Base-by-base conservation (phyloP, 352 stramenopile genomes). In the Phytophthora niederhauseri region DNA sequence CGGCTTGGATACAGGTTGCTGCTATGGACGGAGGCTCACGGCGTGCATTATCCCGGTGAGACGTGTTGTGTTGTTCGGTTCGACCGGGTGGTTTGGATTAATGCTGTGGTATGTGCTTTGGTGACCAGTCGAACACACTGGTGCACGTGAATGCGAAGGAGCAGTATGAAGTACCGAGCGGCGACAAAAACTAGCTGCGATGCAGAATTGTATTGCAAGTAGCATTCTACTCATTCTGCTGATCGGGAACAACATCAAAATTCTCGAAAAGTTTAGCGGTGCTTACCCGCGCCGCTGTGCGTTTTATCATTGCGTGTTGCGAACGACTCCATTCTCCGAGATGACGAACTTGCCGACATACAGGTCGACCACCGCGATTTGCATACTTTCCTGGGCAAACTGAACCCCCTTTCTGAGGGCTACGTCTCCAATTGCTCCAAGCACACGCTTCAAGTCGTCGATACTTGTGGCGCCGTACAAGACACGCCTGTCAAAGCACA, bases 1-100 rank as follows among this genome's bases (percentile, higher is more conserved):
- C 8, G 94, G 94, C 3, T 77, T 98, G 48, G 93, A 98, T 70
- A 97, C 93, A 12, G 94, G 94, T 8, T 97, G 90, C 68, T 95
- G 90, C 68, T 98, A 98, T 65, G 94, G 94, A 63, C 84, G 67
- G 8, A 68, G 83, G 55, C 81, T 98, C 43, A 97, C 89, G 6
- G 93, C 88, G 7, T 92, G 94, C 45, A 89, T 98, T 50, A 73
- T 98, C 31, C 92, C 94, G 55, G 86, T 95, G 48, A 59, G 65
- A 34, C 34, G 24, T 26, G 24, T 26, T 26, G 24, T 2, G 24
- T 26, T 26, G 24, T 26, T 26, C 4, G 24, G 24, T 26, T 26
- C 24, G 24, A 26, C 24, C 24, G 24, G 24, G 24, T 26, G 24
- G 24, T 26, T 26, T n/a, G n/a, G n/a, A 2, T 26, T 26, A 41